Conservation (phyloP, 164 flowering plant genomes). For the Berberis vulgaris region DNA sequence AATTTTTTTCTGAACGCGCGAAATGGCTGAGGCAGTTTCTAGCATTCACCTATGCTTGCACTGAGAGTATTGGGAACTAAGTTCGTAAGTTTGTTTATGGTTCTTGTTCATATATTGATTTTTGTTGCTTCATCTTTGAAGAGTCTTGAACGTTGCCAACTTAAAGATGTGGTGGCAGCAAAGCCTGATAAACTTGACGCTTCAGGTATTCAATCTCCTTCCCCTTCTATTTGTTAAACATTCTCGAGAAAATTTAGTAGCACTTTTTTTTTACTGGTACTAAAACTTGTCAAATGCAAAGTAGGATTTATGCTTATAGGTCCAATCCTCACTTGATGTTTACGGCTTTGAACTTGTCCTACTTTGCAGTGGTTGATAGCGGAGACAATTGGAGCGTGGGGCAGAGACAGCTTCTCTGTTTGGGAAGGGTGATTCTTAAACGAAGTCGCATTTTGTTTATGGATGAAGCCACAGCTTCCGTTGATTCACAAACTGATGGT, state of each 20-base stretch:
- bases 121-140: conserved; percentile 1
- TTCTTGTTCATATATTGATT: too few species aligned
- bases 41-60: too few species aligned
- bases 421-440: conserved; percentile 39
- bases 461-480: conserved; percentile 64
- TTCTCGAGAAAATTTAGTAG: too few species aligned
- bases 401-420: conserved; percentile 74
- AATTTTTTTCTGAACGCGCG: too few species aligned
- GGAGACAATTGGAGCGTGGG: conserved; percentile 95
- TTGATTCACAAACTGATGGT: conserved; percentile 80
- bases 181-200: conserved; percentile 72
- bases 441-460: too few species aligned
- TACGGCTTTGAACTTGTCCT: background rate
- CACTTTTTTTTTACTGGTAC: too few species aligned
- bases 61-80: too few species aligned
- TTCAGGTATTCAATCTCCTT: conserved; percentile 28
- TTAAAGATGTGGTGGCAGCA: conserved; percentile 32
- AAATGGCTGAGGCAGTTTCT: too few species aligned
- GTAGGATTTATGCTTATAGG: background rate
- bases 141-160: conserved; percentile 51
- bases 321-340: background rate
- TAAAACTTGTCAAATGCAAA: too few species aligned
- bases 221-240: too few species aligned
- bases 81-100: too few species aligned
- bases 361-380: conserved; percentile 52